These are phyloP conservation scores for Hanseniaspora taiwanica DNA, from an alignment of 805 yeast species.

Conservation along the genomic window DNA sequence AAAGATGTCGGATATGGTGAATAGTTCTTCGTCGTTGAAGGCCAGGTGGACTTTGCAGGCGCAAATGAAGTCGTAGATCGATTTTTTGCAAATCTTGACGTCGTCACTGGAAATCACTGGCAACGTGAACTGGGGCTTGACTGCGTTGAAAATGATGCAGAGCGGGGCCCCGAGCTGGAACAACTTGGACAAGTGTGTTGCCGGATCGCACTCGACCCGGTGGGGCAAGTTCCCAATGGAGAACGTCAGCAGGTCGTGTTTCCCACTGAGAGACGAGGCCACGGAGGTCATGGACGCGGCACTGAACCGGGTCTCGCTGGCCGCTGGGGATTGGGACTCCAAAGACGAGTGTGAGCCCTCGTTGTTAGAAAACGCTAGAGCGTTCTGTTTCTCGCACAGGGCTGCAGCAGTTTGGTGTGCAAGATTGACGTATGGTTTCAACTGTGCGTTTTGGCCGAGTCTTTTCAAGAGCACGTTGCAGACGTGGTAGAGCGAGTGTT, in stretches of 20 bases:
- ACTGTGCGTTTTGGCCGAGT: constrained; percentile 47
- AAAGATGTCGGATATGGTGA: constrained; percentile 83
- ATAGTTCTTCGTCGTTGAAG: constrained; percentile 68
- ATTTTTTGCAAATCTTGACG: constrained; percentile 69
- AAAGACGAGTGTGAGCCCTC: background rate
- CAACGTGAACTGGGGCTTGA: constrained; percentile 45
- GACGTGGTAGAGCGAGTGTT: constrained; percentile 59
- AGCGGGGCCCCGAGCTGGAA: constrained; percentile 89
- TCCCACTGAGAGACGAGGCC: constrained; percentile 12
- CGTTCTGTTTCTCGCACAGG: constrained; percentile 60
- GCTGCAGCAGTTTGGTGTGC: constrained; percentile 58
- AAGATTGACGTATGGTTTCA: constrained; percentile 51
- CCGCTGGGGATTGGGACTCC: too few relatives aligned
- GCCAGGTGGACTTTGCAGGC: constrained; percentile 71
- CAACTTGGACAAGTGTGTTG: constrained; percentile 75
- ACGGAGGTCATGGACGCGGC: background rate
- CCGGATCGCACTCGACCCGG: constrained; percentile 73
- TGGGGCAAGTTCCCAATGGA: constrained; percentile 71
- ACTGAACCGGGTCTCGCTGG: background rate
- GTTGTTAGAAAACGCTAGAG: constrained; percentile 8
- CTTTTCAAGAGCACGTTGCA: constrained; percentile 43
- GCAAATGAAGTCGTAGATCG: constrained; percentile 77
- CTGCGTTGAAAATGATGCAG: constrained; percentile 68
- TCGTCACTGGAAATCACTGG: constrained; percentile 67
- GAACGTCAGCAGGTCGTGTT: constrained; percentile 36